Evolutionary conservation across 208 protist species (phyloP), one percentile per base, ranked within the genome.

Genomic region (Trypanosoma caninum): DNA sequence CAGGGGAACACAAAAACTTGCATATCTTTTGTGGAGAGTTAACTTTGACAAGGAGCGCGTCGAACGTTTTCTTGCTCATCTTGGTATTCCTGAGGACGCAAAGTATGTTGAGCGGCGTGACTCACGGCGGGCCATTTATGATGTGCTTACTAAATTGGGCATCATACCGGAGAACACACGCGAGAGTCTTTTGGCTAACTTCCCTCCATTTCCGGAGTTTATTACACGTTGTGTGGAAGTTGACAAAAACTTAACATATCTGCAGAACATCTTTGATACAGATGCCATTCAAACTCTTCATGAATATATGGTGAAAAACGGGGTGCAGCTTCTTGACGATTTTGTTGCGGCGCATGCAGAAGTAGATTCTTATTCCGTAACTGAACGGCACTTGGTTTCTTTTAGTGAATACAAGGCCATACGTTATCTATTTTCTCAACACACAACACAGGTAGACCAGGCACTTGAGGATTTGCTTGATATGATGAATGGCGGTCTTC

Each of bases 41-140:
- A 76, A 76, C 69, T 84, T 88, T 52, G 85, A 91, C 65, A 89
- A 86, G 73, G 82, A 91, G 62, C 85, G 84, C 6, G 76, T 91
- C 16, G 78, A 89, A 54, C 55, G 76, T 48, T 93, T 95, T 64
- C 38, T 95, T 60, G 52, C 59, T 28, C 81, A 87, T 70, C 80
- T 95, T 66, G 89, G 89, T 10, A 74, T 93, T 35, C 86, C 89
- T 5, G 65, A 77, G 14, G 89, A 95, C 62, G 53, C 65, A 42
- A 89, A 90, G 63, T 87, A 78, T 65, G 50, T 84, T 48, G 85
- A 90, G 18, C 70, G 75, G 4, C 75, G 81, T 45, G 61, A 72
- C 27, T 91, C 82, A n/a, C 80, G 84, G 7, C 70, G 65, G 9
- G 38, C 28, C 37, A 83, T 84, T 30, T 64, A 84, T 33, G 27